These are phyloP conservation scores for Macrolepiota albuminosa DNA, from an alignment of 768 basidiomycete genomes.

Conservation along the genomic window DNA sequence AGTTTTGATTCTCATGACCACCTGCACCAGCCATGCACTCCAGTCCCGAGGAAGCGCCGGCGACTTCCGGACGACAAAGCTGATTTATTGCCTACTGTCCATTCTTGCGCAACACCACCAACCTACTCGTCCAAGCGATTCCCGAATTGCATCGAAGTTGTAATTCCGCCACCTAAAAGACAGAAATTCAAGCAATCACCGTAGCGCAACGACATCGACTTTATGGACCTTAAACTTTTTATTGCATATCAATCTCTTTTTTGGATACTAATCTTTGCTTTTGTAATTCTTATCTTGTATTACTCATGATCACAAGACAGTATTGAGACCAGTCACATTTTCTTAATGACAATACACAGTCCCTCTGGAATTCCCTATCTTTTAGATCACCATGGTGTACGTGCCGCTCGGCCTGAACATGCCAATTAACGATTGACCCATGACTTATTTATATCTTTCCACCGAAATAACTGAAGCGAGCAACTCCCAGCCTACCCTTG, in stretches of 20 bases:
- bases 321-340: not conserved
- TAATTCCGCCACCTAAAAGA: not conserved
- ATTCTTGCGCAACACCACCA: conserved; percentile 3
- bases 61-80: conserved; percentile 6
- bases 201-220: not conserved
- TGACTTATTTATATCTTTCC: too few species aligned
- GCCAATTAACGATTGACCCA: too few species aligned
- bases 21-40: not conserved
- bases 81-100: conserved; percentile 2
- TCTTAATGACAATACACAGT: not conserved
- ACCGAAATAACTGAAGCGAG: too few species aligned
- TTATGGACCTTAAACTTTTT: not conserved
- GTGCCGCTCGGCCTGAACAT: not conserved
- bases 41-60: conserved; percentile 2
- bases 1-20: not conserved
- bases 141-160: not conserved
- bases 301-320: not conserved
- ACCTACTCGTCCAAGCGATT: not conserved
- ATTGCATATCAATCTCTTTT: not conserved
- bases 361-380: not conserved
- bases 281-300: not conserved
- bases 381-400: not conserved
- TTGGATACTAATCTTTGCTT: not conserved
- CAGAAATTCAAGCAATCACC: not conserved
- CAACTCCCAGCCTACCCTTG: too few species aligned